Conservation (phyloP, 768 basidiomycete species). For the Amanita fuliginea region DNA sequence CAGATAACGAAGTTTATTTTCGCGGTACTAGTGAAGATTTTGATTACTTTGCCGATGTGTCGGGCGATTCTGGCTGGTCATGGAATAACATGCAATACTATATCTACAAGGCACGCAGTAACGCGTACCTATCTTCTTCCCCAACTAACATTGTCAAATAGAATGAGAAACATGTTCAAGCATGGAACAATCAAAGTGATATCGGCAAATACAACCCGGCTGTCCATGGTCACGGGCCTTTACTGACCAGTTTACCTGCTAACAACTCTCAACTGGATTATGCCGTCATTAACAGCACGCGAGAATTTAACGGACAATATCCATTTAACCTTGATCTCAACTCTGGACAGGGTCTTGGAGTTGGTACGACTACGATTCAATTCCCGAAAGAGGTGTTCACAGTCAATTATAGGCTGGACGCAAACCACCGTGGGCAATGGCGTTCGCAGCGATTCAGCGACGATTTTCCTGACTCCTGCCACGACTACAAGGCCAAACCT, state of each 20-base stretch:
- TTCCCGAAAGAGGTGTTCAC: neutral
- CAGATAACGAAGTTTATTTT: constrained; percentile 3
- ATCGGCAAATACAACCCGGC: constrained; percentile 20
- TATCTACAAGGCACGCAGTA: constrained; percentile 12
- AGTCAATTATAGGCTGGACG: constrained; percentile 13
- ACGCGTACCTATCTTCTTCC: neutral
- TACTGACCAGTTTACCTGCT: constrained; percentile 17
- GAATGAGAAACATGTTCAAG: constrained; percentile 20
- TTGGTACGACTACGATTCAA: constrained; percentile 13
- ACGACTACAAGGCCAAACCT: constrained; percentile 17
- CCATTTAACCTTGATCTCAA: constrained; percentile 26
- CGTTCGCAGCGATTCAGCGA: constrained; percentile 17
- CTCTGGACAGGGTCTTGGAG: constrained; percentile 21
- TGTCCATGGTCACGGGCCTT: constrained; percentile 16
- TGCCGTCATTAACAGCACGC: constrained; percentile 16
- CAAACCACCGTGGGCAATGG: constrained; percentile 20
- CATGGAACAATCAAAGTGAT: constrained; percentile 20
- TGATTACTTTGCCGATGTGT: constrained; percentile 35
- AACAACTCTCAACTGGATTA: constrained; percentile 15
- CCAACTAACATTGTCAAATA: constrained; percentile 4
- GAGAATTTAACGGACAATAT: constrained; percentile 18
- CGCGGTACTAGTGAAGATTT: constrained; percentile 31
- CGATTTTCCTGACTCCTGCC: constrained; percentile 19
- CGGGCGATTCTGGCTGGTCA: constrained; percentile 37
- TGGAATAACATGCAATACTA: constrained; percentile 16